These are phyloP conservation scores for Nematocida major DNA, from an alignment of 371 early-diverging fungal genomes.

Conservation along the genomic window DNA sequence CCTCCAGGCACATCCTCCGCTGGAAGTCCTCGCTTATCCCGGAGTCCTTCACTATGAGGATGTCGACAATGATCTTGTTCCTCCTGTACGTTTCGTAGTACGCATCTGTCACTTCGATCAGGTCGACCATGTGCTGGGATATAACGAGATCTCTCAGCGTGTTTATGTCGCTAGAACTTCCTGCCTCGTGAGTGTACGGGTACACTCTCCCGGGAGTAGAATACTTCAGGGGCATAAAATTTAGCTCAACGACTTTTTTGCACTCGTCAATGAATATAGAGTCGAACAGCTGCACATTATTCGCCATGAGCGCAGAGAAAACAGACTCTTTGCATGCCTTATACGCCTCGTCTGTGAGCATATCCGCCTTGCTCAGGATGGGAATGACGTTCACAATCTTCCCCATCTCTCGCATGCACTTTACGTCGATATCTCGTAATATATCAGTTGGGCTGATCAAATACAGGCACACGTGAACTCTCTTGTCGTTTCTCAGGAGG, in stretches of 20 bases:
- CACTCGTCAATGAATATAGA: conserved; percentile 38
- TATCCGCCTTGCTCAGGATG: conserved; percentile 60
- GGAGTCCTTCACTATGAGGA: conserved; percentile 5
- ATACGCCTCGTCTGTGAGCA: conserved; percentile 46
- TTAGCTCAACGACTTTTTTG: conserved; percentile 29
- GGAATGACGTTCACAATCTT: conserved; percentile 60
- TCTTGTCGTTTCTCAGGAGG: conserved; percentile 49
- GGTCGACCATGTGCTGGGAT: conserved; percentile 48
- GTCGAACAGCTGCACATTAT: conserved; percentile 49
- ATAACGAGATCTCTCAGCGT: conserved; percentile 53
- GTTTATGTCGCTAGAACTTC: conserved; percentile 41
- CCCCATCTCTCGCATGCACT: conserved; percentile 59
- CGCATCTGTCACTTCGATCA: conserved; percentile 56
- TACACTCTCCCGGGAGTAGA: conserved; percentile 34
- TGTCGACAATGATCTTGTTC: conserved; percentile 32
- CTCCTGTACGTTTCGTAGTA: conserved; percentile 52
- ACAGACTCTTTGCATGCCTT: conserved; percentile 38
- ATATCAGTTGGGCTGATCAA: conserved; percentile 51
- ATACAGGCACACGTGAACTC: conserved; percentile 62
- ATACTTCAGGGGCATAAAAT: conserved; percentile 44
- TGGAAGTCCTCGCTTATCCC: conserved; percentile 47
- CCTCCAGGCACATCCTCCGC: conserved; percentile 24
- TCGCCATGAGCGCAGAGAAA: conserved; percentile 11
- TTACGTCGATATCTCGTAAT: conserved; percentile 53
- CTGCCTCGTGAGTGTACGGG: conserved; percentile 33